Conservation (phyloP, 371 early-diverging fungal species). For the Dichotomocladium elegans region DNA sequence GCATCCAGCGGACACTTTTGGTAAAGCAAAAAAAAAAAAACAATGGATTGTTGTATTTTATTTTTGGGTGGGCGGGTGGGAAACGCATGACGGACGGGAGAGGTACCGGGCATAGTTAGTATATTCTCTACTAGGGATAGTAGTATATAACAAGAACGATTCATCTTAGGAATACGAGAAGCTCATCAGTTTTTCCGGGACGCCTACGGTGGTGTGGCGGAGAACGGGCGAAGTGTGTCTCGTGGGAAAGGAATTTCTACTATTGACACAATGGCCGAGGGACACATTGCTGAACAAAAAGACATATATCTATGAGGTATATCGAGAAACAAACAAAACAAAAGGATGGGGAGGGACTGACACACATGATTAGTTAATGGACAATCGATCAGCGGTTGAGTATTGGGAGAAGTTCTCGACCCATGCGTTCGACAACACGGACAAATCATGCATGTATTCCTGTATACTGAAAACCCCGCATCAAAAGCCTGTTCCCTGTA, state of each 20-base stretch:
- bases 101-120: too few species aligned
- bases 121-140: too few species aligned
- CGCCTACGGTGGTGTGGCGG: constrained; percentile 94
- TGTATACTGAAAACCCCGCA: constrained; percentile 71
- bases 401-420: constrained; percentile 92
- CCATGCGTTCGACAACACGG: constrained; percentile 87
- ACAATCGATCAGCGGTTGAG: constrained; percentile 82
- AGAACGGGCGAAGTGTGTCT: constrained; percentile 89
- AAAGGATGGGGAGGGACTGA: not conserved
- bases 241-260: constrained; percentile 90
- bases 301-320: constrained; percentile 66
- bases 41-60: not conserved
- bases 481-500: constrained; percentile 73
- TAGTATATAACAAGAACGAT: too few species aligned
- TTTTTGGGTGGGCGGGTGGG: not conserved
- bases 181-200: constrained; percentile 81
- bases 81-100: not conserved
- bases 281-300: constrained; percentile 73
- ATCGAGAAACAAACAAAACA: not conserved
- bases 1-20: constrained; percentile 84
- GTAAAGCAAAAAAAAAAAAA: constrained; percentile 34
- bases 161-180: constrained; percentile 51
- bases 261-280: constrained; percentile 84
- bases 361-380: constrained; percentile 71
- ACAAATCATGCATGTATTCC: constrained; percentile 72